Conservation (phyloP, 805 yeast genomes). For the Metschnikowia shivogae region DNA sequence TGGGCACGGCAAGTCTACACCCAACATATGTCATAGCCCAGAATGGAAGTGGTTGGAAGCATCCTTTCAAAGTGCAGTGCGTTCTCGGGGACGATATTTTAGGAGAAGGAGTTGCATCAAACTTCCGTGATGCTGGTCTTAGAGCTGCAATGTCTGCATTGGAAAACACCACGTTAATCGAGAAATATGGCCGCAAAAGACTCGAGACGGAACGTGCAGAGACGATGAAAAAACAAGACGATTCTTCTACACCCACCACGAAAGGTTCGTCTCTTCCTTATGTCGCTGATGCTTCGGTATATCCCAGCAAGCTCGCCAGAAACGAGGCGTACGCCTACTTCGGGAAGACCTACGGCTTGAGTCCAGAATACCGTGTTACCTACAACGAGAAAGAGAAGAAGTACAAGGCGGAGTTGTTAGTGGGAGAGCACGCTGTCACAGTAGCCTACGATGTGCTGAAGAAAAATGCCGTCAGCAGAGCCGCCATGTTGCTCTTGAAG, state of each 20-base stretch:
- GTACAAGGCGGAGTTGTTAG: constrained; percentile 27
- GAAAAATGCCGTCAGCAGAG: constrained; percentile 38
- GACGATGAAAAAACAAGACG: constrained; percentile 8
- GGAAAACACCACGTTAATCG: constrained; percentile 52
- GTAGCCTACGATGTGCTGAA: constrained; percentile 33
- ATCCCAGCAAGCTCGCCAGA: constrained; percentile 31
- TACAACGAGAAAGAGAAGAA: constrained; percentile 20
- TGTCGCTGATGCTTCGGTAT: constrained; percentile 24
- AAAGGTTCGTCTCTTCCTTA: constrained; percentile 22
- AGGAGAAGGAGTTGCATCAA: constrained; percentile 70
- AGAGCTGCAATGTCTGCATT: constrained; percentile 84
- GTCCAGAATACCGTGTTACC: constrained; percentile 32
- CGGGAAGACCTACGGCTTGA: constrained; percentile 30
- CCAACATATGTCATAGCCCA: constrained; percentile 53
- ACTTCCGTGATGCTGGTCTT: constrained; percentile 71
- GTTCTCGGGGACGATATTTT: constrained; percentile 58
- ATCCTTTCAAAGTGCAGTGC: constrained; percentile 64
- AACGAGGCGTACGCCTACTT: constrained; percentile 38
- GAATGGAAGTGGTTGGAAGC: constrained; percentile 43
- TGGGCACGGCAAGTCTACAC: constrained; percentile 69
- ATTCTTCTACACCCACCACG: not conserved
- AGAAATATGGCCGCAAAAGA: constrained; percentile 58
- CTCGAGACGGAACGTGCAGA: constrained; percentile 21
- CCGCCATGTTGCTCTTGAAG: constrained; percentile 36
- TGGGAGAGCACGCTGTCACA: constrained; percentile 28